phyloP scores from a whole-genome alignment of 768 basidiomycete genomes.

The Chlorophyllum brunneum region DNA sequence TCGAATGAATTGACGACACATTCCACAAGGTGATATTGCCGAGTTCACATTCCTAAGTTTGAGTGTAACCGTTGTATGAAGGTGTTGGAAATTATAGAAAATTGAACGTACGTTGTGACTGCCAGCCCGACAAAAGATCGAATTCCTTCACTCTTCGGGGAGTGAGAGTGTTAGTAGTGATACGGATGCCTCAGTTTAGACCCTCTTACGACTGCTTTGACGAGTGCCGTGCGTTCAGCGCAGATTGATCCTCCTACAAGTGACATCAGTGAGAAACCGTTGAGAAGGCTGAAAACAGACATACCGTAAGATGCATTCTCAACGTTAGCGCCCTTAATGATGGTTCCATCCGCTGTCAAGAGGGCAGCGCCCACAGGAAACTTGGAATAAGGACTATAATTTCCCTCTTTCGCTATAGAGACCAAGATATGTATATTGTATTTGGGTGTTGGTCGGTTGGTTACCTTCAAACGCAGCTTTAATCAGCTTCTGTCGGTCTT shows the following conservation, averaged over 20 bases:
- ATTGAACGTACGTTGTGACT: constrained; percentile 61
- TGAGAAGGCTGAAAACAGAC: constrained; percentile 12
- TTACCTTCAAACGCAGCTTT: constrained; percentile 57
- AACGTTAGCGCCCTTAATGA: constrained; percentile 86
- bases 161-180: not conserved
- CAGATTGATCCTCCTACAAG: constrained; percentile 81
- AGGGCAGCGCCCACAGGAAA: constrained; percentile 93
- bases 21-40: constrained; percentile 83
- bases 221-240: constrained; percentile 90
- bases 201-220: constrained; percentile 83
- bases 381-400: constrained; percentile 85
- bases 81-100: not conserved
- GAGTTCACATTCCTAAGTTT: constrained; percentile 58
- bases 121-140: constrained; percentile 72
- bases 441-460: not conserved
- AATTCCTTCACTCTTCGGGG: constrained; percentile 73
- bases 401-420: constrained; percentile 55
- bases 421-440: not conserved
- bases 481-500: constrained; percentile 48
- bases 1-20: constrained; percentile 87
- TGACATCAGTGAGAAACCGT: not conserved
- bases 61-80: not conserved
- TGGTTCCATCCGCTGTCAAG: constrained; percentile 59
- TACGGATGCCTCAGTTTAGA: not conserved
- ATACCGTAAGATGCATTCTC: constrained; percentile 95